These are phyloP conservation scores for Botrytis hyacinthi DNA, from an alignment of 2,329 filamentous ascomycete species.

Conservation along the genomic window DNA sequence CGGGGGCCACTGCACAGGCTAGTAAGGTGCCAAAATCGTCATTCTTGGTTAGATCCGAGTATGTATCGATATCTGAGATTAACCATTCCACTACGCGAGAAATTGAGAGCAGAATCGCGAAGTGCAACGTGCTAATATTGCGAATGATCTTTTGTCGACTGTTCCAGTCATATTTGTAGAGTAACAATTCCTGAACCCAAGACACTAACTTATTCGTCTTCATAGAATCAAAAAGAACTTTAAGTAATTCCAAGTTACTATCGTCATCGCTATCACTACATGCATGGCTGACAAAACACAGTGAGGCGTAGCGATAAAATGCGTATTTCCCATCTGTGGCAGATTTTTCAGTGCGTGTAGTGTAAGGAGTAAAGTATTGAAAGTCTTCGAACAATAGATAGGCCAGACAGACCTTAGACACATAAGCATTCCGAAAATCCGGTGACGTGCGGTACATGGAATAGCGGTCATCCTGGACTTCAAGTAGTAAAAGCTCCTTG, in stretches of 20 bases:
- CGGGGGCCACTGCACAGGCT: not conserved
- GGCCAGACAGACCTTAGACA: not conserved
- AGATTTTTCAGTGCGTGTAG: too few relatives aligned
- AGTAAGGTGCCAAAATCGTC: not conserved
- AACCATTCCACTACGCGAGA: not conserved
- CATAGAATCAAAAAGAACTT: not conserved
- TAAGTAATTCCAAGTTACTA: too few relatives aligned
- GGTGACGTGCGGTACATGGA: not conserved
- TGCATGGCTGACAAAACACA: too few relatives aligned
- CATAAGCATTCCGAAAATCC: not conserved
- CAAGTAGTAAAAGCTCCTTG: conserved; percentile 28
- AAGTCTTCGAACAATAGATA: conserved; percentile 4
- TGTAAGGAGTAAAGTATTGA: too few relatives aligned
- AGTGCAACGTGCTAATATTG: not conserved
- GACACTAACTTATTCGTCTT: not conserved
- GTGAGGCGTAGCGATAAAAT: too few relatives aligned
- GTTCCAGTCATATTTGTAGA: too few relatives aligned
- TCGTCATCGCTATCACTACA: too few relatives aligned
- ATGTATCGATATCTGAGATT: not conserved
- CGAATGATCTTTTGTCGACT: too few relatives aligned
- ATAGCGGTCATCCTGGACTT: not conserved
- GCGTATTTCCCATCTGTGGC: too few relatives aligned
- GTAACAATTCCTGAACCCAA: not conserved
- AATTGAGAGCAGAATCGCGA: not conserved
- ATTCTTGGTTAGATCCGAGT: not conserved